Base-by-base conservation (phyloP, 2,329 filamentous ascomycete species). In the Penicillium corylophilum region DNA sequence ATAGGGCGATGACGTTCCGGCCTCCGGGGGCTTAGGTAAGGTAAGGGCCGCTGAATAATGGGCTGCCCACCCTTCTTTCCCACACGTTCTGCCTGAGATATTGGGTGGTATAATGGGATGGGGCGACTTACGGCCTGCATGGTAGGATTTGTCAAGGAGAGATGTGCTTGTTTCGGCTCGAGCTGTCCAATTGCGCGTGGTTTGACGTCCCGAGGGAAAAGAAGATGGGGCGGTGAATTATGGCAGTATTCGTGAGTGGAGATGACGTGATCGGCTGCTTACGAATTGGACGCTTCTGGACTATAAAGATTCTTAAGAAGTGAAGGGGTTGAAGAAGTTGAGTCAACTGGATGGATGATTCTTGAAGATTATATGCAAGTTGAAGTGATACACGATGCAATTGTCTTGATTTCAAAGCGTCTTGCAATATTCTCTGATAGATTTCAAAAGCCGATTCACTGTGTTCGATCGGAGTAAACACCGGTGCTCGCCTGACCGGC, bases 211-310 rank as follows among this genome's bases (percentile, higher is more conserved):
- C 49, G 55, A 57, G 47, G 33, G 53, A 53, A 55, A 51, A 53
- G 56, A 54, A 60, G 57, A 44, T 45, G 36, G 51, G 51, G 52
- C 55, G 53, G 44, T 48, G 26, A 46, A 23, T 39, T 23, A 26
- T 40, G 56, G 60, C 60, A 57, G 55, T 59, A 56, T 51, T 23
- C 1, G 20, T 24, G 20, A 7, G 13, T 13, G 18, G 6, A 41
- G 50, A 70, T 70, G 66, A 63, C 67, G 67, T 69, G 67, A 59
- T 69, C 53, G 44, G 36, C 39, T 56, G 67, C 65, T 70, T 69
- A 70, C 60, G 59, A 70, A 70, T 64, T 58, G 47, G 56, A 53
- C 44, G 42, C 24, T 48, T 57, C 39, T 41, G 39, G 39, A 10
- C 22, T 39, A 39, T 23, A 39, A 23, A 15, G 16, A 18, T 13